phyloP scores from a whole-genome alignment of 1,139 yeast genomes.

The Yamadazyma dushanensis region DNA sequence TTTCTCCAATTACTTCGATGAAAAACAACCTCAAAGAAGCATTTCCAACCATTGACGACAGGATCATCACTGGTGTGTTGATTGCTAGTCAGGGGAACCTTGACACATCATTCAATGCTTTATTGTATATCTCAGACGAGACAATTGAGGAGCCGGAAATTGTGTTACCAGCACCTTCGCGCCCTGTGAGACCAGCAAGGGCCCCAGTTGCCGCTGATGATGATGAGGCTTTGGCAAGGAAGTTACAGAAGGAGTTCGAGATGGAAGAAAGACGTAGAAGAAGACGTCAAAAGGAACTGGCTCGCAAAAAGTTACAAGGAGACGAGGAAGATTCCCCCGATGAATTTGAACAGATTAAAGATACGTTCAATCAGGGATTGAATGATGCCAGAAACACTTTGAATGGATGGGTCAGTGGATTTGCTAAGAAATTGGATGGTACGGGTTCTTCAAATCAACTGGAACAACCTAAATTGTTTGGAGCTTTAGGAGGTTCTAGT shows the following conservation, averaged over 20 bases:
- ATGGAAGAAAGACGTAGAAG: slow-evolving; percentile 41
- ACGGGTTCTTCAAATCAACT: slow-evolving; percentile 11
- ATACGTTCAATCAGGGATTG: slow-evolving; percentile 71
- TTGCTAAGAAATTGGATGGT: slow-evolving; percentile 57
- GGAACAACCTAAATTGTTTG: slow-evolving; percentile 36
- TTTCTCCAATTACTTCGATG: slow-evolving; percentile 54
- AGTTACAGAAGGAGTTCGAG: slow-evolving; percentile 71
- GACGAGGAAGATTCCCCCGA: slow-evolving; percentile 58
- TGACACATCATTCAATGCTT: slow-evolving; percentile 87
- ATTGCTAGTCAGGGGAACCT: slow-evolving; percentile 82
- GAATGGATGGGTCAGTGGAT: slow-evolving; percentile 77
- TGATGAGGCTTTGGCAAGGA: slow-evolving; percentile 83
- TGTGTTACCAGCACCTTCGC: slow-evolving; percentile 13
- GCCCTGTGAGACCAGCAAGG: slow-evolving; percentile 19
- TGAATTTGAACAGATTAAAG: slow-evolving; percentile 67
- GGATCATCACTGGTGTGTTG: slow-evolving; percentile 70
- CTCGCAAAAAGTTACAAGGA: slow-evolving; percentile 20
- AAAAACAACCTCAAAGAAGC: slow-evolving; percentile 69
- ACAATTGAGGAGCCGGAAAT: slow-evolving; percentile 64
- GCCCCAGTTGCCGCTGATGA: slow-evolving; percentile 28
- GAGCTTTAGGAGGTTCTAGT: slow-evolving; percentile 50
- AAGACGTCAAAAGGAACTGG: slow-evolving; percentile 21
- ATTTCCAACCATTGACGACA: slow-evolving; percentile 73
- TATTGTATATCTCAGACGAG: slow-evolving; percentile 75
- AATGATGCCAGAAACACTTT: slow-evolving; percentile 82